These are phyloP conservation scores for Fremontodendron californicum DNA, from an alignment of 345 rosid genomes.

Conservation along the genomic window DNA sequence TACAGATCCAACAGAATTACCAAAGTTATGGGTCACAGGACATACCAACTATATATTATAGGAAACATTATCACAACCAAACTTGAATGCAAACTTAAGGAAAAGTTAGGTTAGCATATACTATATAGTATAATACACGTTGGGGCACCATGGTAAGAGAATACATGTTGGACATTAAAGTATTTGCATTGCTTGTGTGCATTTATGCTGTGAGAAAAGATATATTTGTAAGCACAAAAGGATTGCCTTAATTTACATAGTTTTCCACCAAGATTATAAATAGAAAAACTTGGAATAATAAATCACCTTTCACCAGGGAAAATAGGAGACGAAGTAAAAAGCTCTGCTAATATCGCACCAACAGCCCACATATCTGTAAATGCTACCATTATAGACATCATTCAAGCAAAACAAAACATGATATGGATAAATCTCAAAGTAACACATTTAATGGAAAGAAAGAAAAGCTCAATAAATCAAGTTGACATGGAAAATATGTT, in stretches of 20 bases:
- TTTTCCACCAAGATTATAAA: neutral
- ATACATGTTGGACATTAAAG: neutral
- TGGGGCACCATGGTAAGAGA: neutral
- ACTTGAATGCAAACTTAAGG: neutral
- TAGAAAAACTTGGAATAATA: neutral
- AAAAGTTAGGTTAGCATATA: neutral
- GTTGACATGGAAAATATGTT: neutral
- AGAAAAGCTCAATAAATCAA: neutral
- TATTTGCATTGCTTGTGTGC: neutral
- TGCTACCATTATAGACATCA: constrained; percentile 19
- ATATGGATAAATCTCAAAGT: constrained; percentile 13
- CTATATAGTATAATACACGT: neutral
- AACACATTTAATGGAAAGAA: neutral
- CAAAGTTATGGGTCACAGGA: neutral
- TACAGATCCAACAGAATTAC: neutral
- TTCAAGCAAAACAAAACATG: neutral
- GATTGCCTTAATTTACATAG: neutral
- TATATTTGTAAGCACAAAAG: neutral
- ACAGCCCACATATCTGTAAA: constrained; percentile 97
- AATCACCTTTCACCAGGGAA: constrained; percentile 94
- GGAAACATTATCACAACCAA: neutral
- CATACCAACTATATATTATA: neutral
- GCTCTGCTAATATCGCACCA: constrained; percentile 92
- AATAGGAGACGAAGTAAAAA: constrained; percentile 76
- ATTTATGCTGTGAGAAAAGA: neutral